Percentiles rank a stretch among this genome's conserved stretches.
Conservation (phyloP, 2,329 filamentous ascomycete genomes). For the Penicillium sp. region DNA sequence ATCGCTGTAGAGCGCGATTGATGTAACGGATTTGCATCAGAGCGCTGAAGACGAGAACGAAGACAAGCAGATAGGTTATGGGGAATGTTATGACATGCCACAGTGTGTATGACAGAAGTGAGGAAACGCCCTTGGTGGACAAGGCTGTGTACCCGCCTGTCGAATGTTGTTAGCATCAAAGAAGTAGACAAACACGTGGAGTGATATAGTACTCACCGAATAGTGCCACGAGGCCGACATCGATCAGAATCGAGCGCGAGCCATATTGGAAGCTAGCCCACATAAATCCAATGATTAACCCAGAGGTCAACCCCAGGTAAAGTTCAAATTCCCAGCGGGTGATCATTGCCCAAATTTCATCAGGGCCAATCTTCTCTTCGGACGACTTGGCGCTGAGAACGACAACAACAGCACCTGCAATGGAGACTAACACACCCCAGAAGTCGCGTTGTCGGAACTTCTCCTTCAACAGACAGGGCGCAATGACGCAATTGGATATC, state of each 20-base stretch:
- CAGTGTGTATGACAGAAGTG: constrained; percentile 87
- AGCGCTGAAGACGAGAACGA: constrained; percentile 79
- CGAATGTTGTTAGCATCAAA: constrained; percentile 16
- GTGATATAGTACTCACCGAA: constrained; percentile 69
- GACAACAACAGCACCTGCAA: constrained; percentile 86
- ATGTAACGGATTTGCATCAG: constrained; percentile 97
- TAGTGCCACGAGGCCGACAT: constrained; percentile 87
- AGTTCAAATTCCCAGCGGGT: constrained; percentile 87
- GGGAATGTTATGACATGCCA: constrained; percentile 89
- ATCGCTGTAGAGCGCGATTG: constrained; percentile 86
- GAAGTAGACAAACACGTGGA: background rate
- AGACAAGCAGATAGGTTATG: constrained; percentile 83
- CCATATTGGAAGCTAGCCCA: constrained; percentile 83
- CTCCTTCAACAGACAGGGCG: constrained; percentile 91
- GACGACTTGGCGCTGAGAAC: constrained; percentile 88
- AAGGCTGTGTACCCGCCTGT: constrained; percentile 92
- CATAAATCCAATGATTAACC: constrained; percentile 76
- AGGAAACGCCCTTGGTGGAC: constrained; percentile 94
- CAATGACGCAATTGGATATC: constrained; percentile 95
- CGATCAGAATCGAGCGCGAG: constrained; percentile 84
- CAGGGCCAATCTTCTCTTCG: constrained; percentile 87
- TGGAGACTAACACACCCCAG: constrained; percentile 83
- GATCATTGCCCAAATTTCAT: constrained; percentile 88
- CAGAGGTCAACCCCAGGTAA: constrained; percentile 77
- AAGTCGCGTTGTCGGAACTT: constrained; percentile 82